Percentiles rank a stretch among this genome's conserved stretches.
Conservation (phyloP, 345 rosid species). For the Atalantia buxifolia region DNA sequence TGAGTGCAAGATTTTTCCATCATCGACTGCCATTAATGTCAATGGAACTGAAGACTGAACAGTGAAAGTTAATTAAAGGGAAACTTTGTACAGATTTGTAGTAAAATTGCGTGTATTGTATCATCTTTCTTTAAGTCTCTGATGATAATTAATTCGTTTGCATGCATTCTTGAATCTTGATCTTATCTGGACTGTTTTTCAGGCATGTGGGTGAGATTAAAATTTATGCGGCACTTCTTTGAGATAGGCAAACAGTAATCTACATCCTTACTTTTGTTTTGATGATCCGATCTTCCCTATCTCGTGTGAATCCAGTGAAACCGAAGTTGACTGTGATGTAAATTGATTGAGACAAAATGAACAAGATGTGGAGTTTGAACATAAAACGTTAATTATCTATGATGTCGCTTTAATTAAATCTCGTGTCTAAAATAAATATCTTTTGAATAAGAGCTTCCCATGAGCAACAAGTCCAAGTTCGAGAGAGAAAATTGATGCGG, state of each 20-base stretch:
- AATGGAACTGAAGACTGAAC: conserved; percentile 16
- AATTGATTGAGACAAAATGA: too few species aligned
- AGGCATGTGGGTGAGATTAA: neutral
- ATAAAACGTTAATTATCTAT: too few species aligned
- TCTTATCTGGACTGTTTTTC: neutral
- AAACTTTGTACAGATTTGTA: conserved; percentile 11
- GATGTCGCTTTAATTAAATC: too few species aligned
- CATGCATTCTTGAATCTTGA: neutral
- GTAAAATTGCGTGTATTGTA: neutral
- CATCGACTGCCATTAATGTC: conserved; percentile 14
- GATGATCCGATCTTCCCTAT: too few species aligned
- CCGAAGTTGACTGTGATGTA: too few species aligned
- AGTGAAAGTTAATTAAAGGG: neutral
- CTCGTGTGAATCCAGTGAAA: too few species aligned
- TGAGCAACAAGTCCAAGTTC: too few species aligned
- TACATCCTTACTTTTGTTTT: neutral
- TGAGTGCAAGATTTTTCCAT: conserved; percentile 48
- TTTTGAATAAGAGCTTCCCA: too few species aligned
- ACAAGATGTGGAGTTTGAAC: too few species aligned
- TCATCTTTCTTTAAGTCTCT: conserved; percentile 1
- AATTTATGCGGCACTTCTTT: neutral
- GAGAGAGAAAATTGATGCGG: neutral
- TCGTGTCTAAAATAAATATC: too few species aligned
- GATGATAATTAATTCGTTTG: neutral
- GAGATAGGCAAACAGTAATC: neutral